These are phyloP conservation scores for Leishmania martiniquensis DNA, from an alignment of 208 protist genomes.

Conservation along the genomic window DNA sequence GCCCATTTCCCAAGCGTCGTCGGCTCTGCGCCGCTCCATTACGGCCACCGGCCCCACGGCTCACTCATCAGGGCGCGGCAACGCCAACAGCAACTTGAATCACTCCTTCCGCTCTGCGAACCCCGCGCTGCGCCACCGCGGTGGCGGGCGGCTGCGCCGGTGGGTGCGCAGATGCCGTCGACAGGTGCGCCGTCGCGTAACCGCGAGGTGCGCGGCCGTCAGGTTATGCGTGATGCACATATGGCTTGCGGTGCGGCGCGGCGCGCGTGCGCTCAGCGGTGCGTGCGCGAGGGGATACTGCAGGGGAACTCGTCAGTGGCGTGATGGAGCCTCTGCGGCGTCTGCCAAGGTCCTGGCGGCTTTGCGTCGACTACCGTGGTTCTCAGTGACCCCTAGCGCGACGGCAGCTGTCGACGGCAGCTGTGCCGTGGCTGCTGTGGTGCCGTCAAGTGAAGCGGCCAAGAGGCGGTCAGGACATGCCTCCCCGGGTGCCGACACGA, in stretches of 20 bases:
- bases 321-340: neutral
- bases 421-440: neutral
- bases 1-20: conserved; percentile 27
- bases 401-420: neutral
- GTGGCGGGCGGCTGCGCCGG: conserved; percentile 7
- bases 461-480: neutral
- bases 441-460: neutral
- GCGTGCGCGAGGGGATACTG: conserved; percentile 3
- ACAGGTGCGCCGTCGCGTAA: conserved; percentile 13
- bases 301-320: neutral
- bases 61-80: neutral
- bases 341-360: neutral
- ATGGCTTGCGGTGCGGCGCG: neutral
- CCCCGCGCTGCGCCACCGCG: neutral
- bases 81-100: neutral
- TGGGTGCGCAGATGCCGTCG: conserved; percentile 19
- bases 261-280: neutral
- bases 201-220: neutral
- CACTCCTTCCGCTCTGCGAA: conserved; percentile 23
- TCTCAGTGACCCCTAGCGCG: neutral
- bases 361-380: neutral
- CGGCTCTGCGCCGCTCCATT: conserved; percentile 3
- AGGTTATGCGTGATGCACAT: neutral
- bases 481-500: neutral
- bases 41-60: too few relatives aligned